Percentiles rank a stretch among this genome's conserved stretches.
Conservation (phyloP, 2,329 filamentous ascomycete genomes). For the Annulohypoxylon truncatum region DNA sequence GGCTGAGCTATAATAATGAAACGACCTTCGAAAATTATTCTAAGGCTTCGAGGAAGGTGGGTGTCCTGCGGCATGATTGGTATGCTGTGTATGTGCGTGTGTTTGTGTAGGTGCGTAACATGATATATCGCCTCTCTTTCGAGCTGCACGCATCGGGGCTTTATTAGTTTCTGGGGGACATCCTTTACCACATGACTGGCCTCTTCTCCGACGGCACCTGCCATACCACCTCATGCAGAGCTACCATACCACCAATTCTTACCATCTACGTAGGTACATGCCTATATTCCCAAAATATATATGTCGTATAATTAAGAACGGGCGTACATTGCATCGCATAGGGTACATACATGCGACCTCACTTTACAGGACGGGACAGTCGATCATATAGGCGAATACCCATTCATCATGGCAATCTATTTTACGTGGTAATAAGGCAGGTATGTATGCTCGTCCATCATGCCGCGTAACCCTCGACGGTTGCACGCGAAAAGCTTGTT, state of each 20-base stretch:
- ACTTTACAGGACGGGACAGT: background rate
- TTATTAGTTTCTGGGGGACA: slow-evolving; percentile 33
- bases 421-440: slow-evolving; percentile 10
- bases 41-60: slow-evolving; percentile 2
- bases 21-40: slow-evolving; percentile 8
- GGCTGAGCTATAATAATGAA: slow-evolving; percentile 33
- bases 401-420: background rate
- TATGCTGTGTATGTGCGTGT: slow-evolving; percentile 1
- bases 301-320: slow-evolving; percentile 1
- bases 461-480: slow-evolving; percentile 29
- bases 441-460: background rate
- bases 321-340: slow-evolving; percentile 7
- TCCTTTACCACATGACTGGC: slow-evolving; percentile 23
- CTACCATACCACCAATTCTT: slow-evolving; percentile 19
- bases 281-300: slow-evolving; percentile 3
- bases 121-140: slow-evolving; percentile 28
- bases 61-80: slow-evolving; percentile 29
- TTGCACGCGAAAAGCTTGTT: slow-evolving; percentile 39
- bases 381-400: slow-evolving; percentile 16
- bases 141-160: slow-evolving; percentile 38
- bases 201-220: background rate
- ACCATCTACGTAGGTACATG: slow-evolving; percentile 5
- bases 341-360: slow-evolving; percentile 3
- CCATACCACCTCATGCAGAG: slow-evolving; percentile 25
- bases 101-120: slow-evolving; percentile 29